Evolutionary conservation across 2,329 filamentous ascomycete species (phyloP), one percentile per base, ranked within the genome.

Genomic region (Fusarium begoniae): DNA sequence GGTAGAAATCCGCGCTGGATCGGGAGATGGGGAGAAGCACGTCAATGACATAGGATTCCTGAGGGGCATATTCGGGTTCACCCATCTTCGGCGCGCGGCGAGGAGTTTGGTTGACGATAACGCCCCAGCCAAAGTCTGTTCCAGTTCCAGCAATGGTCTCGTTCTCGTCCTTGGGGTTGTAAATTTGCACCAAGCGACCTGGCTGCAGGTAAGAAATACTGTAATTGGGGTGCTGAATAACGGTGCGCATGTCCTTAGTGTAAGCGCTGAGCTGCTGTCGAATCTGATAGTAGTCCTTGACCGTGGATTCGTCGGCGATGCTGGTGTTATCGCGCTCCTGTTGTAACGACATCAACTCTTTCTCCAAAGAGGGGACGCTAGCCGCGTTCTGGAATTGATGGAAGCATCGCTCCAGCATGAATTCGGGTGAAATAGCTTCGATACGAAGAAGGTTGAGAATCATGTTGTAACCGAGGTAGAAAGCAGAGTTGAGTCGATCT

Each of bases 381-480:
- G 96, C 93, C 5, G 94, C 94, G 78, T 97, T 98, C 82, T 99
- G 96, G 84, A 99, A 99, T 82, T 99, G 96, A 82, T 94, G 97
- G 85, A 99, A 99, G 80, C 96, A 99, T 76, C 93, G 90, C 85
- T 98, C 95, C n/a, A 99, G 87, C 96, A 99, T 99, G 80, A 94
- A 98, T 79, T 99, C 96, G 5, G 97, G 96, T 14, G 95, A 98
- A 57, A 99, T 97, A n/a, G 95, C 96, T 81, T 99, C 96, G n/a
- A 99, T 96, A 83, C 96, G 90, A 82, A 98, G 92, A 70, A 99
- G 85, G 80, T 99, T 99, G 66, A 99, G 87, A 80, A 99, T 94
- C 96, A 99, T 99, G 85, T 99, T 99, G 87, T 99, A 99, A 38
- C 96, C 95, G 22, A 99, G 89, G 81, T 99, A 94, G 84, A 99